Evolutionary conservation across 1,139 yeast genomes (phyloP).

Genomic region (Meyerozyma carpophila): DNA sequence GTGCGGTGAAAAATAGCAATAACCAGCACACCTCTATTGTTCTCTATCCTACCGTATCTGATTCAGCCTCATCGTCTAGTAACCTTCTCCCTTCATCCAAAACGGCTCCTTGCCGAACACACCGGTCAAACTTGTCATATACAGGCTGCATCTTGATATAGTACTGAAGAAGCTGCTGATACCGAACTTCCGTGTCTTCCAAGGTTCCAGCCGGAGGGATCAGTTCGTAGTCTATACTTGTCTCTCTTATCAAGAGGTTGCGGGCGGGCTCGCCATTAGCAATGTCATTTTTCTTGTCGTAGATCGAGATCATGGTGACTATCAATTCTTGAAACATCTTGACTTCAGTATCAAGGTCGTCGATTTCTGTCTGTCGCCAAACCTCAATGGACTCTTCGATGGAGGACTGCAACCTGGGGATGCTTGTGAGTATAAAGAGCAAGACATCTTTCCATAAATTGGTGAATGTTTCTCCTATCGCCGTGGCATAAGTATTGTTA

Average conservation of each 20-base stretch:
- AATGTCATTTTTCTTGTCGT: constrained; percentile 3
- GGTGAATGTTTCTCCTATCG: constrained; percentile 8
- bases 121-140: constrained; percentile 7
- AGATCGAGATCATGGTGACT: constrained; percentile 2
- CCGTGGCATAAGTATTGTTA: constrained; percentile 6
- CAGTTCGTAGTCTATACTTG: not conserved
- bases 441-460: constrained; percentile 18
- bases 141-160: constrained; percentile 7
- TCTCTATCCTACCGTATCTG: not conserved
- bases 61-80: not conserved
- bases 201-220: not conserved
- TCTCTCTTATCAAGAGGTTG: not conserved
- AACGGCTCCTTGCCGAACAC: not conserved
- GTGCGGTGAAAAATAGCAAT: not conserved
- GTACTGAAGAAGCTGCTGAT: constrained; percentile 9
- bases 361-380: constrained; percentile 17
- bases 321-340: constrained; percentile 5
- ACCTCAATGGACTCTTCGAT: constrained; percentile 11
- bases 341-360: constrained; percentile 11
- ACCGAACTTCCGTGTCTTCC: constrained; percentile 8
- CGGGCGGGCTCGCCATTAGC: not conserved
- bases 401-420: constrained; percentile 15
- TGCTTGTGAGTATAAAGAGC: constrained; percentile 15
- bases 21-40: not conserved
- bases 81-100: not conserved